Conservation (phyloP, 257 asterid species). For the Penstemon eatonii region DNA sequence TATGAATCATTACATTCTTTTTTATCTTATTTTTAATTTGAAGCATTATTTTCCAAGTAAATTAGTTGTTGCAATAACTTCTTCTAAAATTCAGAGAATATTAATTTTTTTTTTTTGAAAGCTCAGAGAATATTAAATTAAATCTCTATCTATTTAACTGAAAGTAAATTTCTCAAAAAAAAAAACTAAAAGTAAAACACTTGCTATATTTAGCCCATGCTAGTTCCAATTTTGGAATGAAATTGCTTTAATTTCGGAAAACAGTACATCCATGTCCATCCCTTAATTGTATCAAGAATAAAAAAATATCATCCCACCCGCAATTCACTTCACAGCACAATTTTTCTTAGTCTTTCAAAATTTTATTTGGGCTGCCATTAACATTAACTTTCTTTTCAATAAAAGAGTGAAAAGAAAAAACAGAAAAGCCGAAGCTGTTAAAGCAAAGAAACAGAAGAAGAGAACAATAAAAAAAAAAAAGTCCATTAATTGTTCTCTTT, state of each 20-base stretch:
- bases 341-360: neutral
- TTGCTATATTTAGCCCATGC: neutral
- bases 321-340: slow-evolving; percentile 21
- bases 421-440: neutral
- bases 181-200: neutral
- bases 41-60: too few species aligned
- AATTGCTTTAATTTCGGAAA: slow-evolving; percentile 26
- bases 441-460: neutral
- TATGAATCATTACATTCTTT: too few species aligned
- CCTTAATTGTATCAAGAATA: neutral
- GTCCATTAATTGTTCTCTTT: slow-evolving; percentile 39
- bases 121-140: too few species aligned
- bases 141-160: neutral
- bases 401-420: neutral
- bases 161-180: neutral
- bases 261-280: neutral
- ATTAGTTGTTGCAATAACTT: too few species aligned
- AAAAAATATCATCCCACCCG: neutral
- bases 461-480: slow-evolving; percentile 33
- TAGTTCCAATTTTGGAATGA: neutral
- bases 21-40: too few species aligned
- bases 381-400: neutral
- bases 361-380: neutral
- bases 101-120: too few species aligned
- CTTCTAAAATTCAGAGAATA: too few species aligned